Evolutionary conservation across 2,329 filamentous ascomycete species (phyloP).

Genomic region (Trichoderma koningii): DNA sequence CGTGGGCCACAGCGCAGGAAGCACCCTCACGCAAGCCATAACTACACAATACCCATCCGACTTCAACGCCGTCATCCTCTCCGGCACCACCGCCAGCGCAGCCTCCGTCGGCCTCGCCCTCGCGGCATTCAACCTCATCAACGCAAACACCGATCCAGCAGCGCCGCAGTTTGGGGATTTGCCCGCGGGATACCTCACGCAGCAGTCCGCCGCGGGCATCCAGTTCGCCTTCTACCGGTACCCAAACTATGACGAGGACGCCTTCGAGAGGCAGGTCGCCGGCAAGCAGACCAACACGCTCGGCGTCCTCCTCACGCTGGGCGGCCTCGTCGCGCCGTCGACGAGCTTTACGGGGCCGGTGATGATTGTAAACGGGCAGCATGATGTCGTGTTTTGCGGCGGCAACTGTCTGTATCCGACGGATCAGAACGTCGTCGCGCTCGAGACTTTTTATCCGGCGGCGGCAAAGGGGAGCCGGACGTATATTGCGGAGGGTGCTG

Average conservation of each 20-base stretch:
- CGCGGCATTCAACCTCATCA: conserved; percentile 7
- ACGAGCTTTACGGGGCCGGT: conserved; percentile 12
- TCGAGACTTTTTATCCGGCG: conserved; percentile 1
- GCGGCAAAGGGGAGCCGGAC: conserved; percentile 10
- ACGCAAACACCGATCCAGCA: conserved; percentile 9
- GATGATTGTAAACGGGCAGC: conserved; percentile 4
- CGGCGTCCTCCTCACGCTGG: conserved; percentile 13
- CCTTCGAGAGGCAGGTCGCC: background rate
- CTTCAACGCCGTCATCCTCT: background rate
- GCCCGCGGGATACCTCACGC: conserved; percentile 12
- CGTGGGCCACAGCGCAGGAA: conserved; percentile 10
- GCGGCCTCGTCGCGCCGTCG: conserved; percentile 13
- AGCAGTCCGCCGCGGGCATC: conserved; percentile 13
- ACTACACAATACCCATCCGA: conserved; percentile 7
- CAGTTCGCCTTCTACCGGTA: conserved; percentile 18
- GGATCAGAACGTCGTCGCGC: conserved; percentile 1
- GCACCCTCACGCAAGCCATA: conserved; percentile 13
- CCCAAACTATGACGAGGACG: conserved; percentile 4
- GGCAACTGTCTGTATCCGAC: conserved; percentile 15
- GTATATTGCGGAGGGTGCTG: conserved; percentile 17
- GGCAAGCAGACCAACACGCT: conserved; percentile 17
- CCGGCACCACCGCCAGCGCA: conserved; percentile 14
- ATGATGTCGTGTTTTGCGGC: conserved; percentile 15
- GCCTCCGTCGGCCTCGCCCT: conserved; percentile 4
- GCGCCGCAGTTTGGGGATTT: conserved; percentile 3